Conservation (phyloP, 2,329 filamentous ascomycete species). For the Amauroascus niger region DNA sequence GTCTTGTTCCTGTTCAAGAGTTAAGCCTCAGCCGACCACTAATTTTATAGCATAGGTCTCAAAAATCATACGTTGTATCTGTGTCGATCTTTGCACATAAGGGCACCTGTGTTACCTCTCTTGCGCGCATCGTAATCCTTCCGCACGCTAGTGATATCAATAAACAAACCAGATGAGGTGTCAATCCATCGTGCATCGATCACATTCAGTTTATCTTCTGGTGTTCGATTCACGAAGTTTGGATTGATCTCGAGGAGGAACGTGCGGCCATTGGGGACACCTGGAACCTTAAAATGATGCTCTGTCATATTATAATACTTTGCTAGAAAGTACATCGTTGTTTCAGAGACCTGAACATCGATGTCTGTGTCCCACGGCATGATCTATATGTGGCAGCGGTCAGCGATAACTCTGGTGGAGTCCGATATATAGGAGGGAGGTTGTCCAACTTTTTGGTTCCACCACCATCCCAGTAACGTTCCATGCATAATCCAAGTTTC, state of each 20-base stretch:
- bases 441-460: slow-evolving; percentile 43
- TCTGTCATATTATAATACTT: slow-evolving; percentile 55
- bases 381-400: slow-evolving; percentile 30
- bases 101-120: slow-evolving; percentile 32
- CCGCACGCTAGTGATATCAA: slow-evolving; percentile 52
- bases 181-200: slow-evolving; percentile 56
- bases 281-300: slow-evolving; percentile 39
- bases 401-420: not conserved
- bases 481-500: slow-evolving; percentile 58
- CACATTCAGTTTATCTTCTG: slow-evolving; percentile 42
- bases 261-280: slow-evolving; percentile 28
- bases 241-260: slow-evolving; percentile 54
- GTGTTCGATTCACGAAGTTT: slow-evolving; percentile 39
- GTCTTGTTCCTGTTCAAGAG: slow-evolving; percentile 33
- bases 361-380: slow-evolving; percentile 55
- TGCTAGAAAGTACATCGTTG: slow-evolving; percentile 47
- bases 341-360: slow-evolving; percentile 50
- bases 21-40: not conserved
- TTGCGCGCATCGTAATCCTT: slow-evolving; percentile 35
- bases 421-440: not conserved
- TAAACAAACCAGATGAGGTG: slow-evolving; percentile 49
- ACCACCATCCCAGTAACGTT: slow-evolving; percentile 53
- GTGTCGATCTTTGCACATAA: slow-evolving; percentile 51
- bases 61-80: slow-evolving; percentile 36
- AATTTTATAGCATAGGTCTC: not conserved